Conservation (phyloP, 140 eudicot species). For the Stevia rebaudiana region DNA sequence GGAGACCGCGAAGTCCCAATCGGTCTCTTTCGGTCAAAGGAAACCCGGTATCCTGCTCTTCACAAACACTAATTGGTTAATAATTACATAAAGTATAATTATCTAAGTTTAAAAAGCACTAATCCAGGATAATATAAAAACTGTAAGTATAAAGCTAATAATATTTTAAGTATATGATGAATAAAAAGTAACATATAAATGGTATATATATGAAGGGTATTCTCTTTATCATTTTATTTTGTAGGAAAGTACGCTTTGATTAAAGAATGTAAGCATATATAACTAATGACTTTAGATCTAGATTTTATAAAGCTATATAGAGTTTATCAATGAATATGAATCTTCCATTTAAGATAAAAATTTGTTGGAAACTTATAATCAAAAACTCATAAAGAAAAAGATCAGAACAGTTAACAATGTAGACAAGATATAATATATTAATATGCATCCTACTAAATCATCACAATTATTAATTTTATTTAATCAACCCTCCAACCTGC, state of each 20-base stretch:
- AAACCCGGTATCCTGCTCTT: conserved; percentile 87
- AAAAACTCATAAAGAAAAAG: conserved; percentile 3
- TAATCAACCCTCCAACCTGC: conserved; percentile 16
- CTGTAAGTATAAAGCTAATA: neutral
- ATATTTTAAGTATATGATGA: neutral
- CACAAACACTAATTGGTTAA: conserved; percentile 13
- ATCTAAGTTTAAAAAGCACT: neutral
- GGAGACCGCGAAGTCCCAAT: conserved; percentile 97
- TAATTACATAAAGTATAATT: conserved; percentile 3
- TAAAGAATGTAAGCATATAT: neutral
- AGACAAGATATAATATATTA: neutral
- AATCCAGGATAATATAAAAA: neutral
- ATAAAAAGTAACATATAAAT: neutral
- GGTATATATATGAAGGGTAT: neutral
- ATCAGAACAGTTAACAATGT: neutral
- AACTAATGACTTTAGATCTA: neutral
- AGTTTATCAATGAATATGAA: neutral
- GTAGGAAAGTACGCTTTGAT: neutral
- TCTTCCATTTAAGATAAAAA: neutral
- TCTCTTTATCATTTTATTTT: neutral
- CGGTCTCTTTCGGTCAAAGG: conserved; percentile 97
- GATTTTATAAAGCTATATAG: neutral
- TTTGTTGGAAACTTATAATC: neutral
- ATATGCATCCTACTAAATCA: neutral
- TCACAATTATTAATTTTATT: neutral